Percentiles rank a stretch among this genome's conserved stretches.
Evolutionary conservation across 2,329 filamentous ascomycete genomes (phyloP).

Genomic region (Akanthomyces muscarius): DNA sequence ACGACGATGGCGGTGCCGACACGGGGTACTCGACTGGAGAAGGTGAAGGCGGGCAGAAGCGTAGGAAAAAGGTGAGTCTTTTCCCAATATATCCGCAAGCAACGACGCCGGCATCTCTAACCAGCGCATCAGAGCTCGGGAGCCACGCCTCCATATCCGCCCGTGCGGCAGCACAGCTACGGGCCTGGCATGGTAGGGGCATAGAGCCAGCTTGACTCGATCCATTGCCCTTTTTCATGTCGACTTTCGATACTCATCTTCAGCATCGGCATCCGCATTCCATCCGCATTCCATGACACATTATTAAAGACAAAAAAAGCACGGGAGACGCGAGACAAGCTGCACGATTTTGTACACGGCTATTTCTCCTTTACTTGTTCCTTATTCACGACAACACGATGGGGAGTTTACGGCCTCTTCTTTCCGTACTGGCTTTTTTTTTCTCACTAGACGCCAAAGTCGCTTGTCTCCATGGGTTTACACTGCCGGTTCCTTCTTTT

Average conservation of each 20-base stretch:
- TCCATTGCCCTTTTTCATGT: background rate
- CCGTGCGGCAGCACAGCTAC: conserved; percentile 50
- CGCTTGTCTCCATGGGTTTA: background rate
- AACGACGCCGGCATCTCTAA: background rate
- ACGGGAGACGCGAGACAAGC: background rate
- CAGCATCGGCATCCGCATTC: background rate
- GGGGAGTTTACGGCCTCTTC: conserved; percentile 17
- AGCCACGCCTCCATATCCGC: conserved; percentile 39
- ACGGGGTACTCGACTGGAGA: conserved; percentile 69
- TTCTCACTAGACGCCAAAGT: background rate
- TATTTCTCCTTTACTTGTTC: background rate
- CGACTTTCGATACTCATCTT: background rate
- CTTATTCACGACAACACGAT: conserved; percentile 27
- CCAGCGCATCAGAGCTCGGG: conserved; percentile 40
- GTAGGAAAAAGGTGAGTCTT: conserved; percentile 58
- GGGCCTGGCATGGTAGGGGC: conserved; percentile 56
- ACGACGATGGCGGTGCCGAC: conserved; percentile 58
- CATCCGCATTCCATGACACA: background rate
- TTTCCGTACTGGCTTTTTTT: background rate
- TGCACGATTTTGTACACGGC: conserved; percentile 27
- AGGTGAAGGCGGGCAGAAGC: conserved; percentile 62
- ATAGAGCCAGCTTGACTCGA: conserved; percentile 30
- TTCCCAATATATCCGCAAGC: background rate
- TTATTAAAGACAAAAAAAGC: background rate
- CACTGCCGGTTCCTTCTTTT: background rate